Evolutionary conservation across 176 grass and related monocot species (phyloP).

Genomic region (Oryza brachyantha): DNA sequence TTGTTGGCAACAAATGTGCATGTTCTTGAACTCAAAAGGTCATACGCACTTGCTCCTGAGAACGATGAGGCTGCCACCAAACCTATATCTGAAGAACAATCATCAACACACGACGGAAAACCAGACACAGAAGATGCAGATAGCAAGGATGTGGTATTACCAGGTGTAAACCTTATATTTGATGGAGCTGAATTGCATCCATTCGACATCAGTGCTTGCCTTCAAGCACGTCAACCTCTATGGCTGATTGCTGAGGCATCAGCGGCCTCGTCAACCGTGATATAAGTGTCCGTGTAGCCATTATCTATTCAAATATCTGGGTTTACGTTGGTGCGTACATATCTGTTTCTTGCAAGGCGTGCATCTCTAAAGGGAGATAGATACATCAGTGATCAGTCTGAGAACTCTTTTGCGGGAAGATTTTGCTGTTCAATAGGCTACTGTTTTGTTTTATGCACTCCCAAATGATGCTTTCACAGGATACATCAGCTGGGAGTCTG

Average conservation of each 20-base stretch:
- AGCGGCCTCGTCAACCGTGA: conserved; percentile 43
- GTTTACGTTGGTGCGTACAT: not conserved
- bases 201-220: conserved; percentile 80
- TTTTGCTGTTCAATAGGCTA: not conserved
- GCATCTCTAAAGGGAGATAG: not conserved
- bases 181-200: conserved; percentile 70
- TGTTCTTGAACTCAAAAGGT: conserved; percentile 46
- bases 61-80: conserved; percentile 50
- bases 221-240: conserved; percentile 88
- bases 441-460: not conserved
- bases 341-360: not conserved
- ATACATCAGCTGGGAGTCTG: not conserved
- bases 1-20: not conserved
- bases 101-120: conserved; percentile 42
- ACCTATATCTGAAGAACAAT: conserved; percentile 51
- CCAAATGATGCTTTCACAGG: not conserved
- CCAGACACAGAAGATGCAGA: conserved; percentile 71
- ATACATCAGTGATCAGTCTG: no score
- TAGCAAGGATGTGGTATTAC: conserved; percentile 67
- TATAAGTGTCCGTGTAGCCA: conserved; percentile 9
- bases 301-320: not conserved
- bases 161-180: conserved; percentile 93
- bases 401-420: not conserved
- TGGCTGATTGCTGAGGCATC: conserved; percentile 87
- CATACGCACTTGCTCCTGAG: conserved; percentile 66